Conservation (phyloP, 2,329 filamentous ascomycete species). For the Cladophialophora chaetospira region DNA sequence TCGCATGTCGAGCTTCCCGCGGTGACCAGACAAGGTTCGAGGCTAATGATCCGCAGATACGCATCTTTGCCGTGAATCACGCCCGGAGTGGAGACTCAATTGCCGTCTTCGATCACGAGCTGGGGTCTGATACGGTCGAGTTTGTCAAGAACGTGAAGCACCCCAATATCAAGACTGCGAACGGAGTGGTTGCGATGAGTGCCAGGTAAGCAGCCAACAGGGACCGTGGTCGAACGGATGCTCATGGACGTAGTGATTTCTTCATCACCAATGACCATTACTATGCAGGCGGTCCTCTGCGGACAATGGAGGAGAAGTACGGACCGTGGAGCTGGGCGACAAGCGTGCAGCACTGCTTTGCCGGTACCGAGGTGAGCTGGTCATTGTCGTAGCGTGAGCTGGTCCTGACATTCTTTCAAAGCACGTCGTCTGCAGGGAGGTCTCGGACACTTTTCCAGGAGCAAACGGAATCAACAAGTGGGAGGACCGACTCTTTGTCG, state of each 20-base stretch:
- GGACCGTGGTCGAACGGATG: not conserved
- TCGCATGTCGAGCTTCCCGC: constrained; percentile 10
- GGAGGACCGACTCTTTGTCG: constrained; percentile 24
- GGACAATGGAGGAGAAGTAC: constrained; percentile 18
- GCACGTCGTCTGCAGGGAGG: constrained; percentile 22
- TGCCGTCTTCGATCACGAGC: constrained; percentile 21
- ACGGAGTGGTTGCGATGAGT: constrained; percentile 21
- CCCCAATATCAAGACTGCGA: constrained; percentile 27
- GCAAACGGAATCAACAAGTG: constrained; percentile 28
- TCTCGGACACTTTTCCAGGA: constrained; percentile 22
- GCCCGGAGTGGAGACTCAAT: constrained; percentile 27
- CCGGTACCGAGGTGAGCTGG: constrained; percentile 9
- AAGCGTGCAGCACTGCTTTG: constrained; percentile 20
- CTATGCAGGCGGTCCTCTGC: constrained; percentile 11
- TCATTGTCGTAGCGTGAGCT: not conserved
- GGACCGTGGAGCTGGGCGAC: constrained; percentile 23
- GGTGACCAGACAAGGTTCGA: not conserved
- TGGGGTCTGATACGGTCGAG: constrained; percentile 22
- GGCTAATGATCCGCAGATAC: constrained; percentile 6
- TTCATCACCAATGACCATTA: constrained; percentile 26
- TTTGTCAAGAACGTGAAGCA: constrained; percentile 27
- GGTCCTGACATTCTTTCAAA: not conserved
- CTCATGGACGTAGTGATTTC: constrained; percentile 18
- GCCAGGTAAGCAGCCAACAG: constrained; percentile 10
- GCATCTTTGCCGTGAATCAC: constrained; percentile 29